Evolutionary conservation across 2,329 filamentous ascomycete genomes (phyloP), one percentile per base, ranked within the genome.

Genomic region (Myotisia sp.): DNA sequence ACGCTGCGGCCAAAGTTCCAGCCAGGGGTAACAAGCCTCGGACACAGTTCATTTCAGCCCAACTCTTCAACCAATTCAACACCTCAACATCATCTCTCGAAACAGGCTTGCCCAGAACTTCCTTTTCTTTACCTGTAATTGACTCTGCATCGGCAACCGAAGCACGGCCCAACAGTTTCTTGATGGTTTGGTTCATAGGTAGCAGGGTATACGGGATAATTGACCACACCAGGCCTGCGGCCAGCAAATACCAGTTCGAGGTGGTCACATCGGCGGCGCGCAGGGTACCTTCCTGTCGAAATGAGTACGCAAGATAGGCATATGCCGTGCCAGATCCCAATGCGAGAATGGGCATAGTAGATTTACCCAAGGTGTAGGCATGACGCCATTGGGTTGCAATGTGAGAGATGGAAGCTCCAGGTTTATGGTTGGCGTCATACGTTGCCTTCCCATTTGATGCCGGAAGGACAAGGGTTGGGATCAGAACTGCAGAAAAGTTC

Each of bases 271-370:
- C 36, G 33, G 36, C 41, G 38, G 37, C 8, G n/a, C 41, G 32
- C 26, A 36, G 12, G 17, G 27, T 14, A 1, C 36, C 37, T 6
- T 32, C 33, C 9, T 40, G 29, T 19, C 44, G 43, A 39, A 44
- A 41, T 13, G 29, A 36, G 40, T 52, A 53, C n/a, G 48, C 45
- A 3, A 57, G 51, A 34, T 60, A 63, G 22, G 46, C 44, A 37
- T 74, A 62, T 0, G 68, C 64, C 0, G 71, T 67, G 6, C 67
- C 37, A 24, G 74, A 70, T 0, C 63, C 64, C 5, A 65, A 63
- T 3, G 50, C 51, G 31, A 73, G 54, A 39, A 71, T 64, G 3
- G 70, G 58, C 2, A 59, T 56, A 10, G 73, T 63, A 3, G 61
- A 65, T 6, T 67, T 62, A 9, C 72, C 72, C 1, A 74, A 59